Conservation (phyloP, 441 rosid genomes). For the Pelargonium myrrhifolium region DNA sequence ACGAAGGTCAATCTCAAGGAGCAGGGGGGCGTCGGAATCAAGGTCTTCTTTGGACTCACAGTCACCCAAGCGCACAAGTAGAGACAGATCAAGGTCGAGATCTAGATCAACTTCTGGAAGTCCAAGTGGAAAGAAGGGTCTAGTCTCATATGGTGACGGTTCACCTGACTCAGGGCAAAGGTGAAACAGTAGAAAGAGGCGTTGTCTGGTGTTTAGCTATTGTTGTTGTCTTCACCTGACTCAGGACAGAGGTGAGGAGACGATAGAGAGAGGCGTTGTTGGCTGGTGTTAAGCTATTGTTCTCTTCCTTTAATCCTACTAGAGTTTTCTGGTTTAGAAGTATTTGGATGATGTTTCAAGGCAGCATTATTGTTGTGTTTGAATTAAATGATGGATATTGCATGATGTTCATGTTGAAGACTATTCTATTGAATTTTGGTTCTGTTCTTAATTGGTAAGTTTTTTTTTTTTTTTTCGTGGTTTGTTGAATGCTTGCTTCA, state of each 20-base stretch:
- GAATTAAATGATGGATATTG: background rate
- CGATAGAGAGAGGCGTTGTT: no score
- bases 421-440: no score
- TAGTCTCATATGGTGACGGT: constrained; percentile 76
- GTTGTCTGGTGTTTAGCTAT: no score
- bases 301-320: no score
- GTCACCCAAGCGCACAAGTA: constrained; percentile 48
- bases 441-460: no score
- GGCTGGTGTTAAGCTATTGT: no score
- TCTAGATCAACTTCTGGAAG: constrained; percentile 37
- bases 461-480: no score
- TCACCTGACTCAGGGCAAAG: constrained; percentile 42
- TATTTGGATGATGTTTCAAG: no score
- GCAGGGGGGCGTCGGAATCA: constrained; percentile 53
- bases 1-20: constrained; percentile 46
- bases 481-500: no score
- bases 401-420: background rate
- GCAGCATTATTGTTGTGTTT: background rate
- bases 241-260: no score
- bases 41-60: constrained; percentile 46
- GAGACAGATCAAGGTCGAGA: constrained; percentile 47
- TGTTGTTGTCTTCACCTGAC: no score
- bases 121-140: constrained; percentile 43
- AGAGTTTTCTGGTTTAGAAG: no score
- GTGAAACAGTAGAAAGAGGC: constrained; percentile 17